Base-by-base conservation (phyloP, 106 monocot species). In the Dendrobium huoshanense region DNA sequence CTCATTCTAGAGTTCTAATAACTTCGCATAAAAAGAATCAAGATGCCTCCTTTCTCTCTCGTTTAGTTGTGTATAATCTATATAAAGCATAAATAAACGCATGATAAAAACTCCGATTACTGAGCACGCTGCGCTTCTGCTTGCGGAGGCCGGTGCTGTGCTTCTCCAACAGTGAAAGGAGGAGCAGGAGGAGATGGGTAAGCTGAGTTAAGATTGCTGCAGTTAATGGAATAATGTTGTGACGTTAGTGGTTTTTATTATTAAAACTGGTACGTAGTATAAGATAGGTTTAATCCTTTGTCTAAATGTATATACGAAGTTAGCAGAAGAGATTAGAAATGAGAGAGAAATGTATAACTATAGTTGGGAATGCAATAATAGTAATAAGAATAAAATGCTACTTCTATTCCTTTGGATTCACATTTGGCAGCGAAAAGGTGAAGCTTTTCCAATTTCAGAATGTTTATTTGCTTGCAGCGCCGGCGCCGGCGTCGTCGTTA, bases 1-100 rank as follows among this genome's bases (percentile, higher is more conserved):
- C 85, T 92, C 81, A 43, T 87, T 5, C 25, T 86, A 13, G 90
- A 89, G 79, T 75, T 75, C 68, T 87, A 9, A 44, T 40, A 11
- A 11, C 64, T 65, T 22, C 0, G 64, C n/a, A 8, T 20, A 65
- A 67, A 9, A 37, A 9, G 70, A 31, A 70, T 70, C 64, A 70
- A 31, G 27, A 31, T 13, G 31, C 0, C 31, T 15, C 17, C 70
- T 70, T 37, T 70, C 9, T 70, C 70, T 70, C 27, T 70, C 31
- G 70, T 70, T 70, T 70, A 27, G 27, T 10, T 70, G 20, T 70
- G 70, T 33, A 70, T 33, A 70, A 13, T 37, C 15, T 27, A 20
- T 70, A 65, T 65, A 65, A 4, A 31, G 70, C 16, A 37, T 70
- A 33, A 70, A 33, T 37, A 31, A 31, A 31, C 70, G 70, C 64